A percentile compares a stretch with the other conserved stretches of the same genome.
phyloP scores from a whole-genome alignment of 176 grass and related monocot species.

The Elaeis guineensis region DNA sequence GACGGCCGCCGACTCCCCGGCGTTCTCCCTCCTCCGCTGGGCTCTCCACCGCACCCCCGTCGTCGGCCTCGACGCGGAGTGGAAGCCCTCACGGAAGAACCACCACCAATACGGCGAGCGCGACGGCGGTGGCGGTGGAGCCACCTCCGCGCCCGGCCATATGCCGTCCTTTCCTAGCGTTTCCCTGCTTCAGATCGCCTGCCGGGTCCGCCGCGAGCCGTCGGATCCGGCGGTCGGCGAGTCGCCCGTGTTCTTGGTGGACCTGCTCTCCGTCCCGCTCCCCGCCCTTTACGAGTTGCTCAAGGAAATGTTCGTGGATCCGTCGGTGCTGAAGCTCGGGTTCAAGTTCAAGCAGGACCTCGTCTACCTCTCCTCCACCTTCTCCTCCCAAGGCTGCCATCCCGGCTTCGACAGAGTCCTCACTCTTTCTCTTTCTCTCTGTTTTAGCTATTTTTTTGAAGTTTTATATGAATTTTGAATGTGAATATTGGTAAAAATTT shows the following conservation, averaged over 20 bases:
- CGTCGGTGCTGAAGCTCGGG: constrained; percentile 56
- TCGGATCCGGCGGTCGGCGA: constrained; percentile 12
- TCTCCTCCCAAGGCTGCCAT: constrained; percentile 41
- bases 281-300: constrained; percentile 49
- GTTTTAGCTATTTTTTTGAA: background rate
- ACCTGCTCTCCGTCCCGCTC: constrained; percentile 60
- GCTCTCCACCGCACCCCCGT: constrained; percentile 34
- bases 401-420: constrained; percentile 55
- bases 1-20: constrained; percentile 22
- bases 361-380: constrained; percentile 73
- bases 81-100: constrained; percentile 71
- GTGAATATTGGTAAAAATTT: too few relatives aligned
- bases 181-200: constrained; percentile 70
- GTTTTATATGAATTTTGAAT: too few relatives aligned
- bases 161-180: constrained; percentile 44
- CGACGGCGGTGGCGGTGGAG: background rate
- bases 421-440: background rate
- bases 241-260: constrained; percentile 57
- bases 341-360: constrained; percentile 95
- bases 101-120: background rate
- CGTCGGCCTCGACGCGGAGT: constrained; percentile 82
- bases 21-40: constrained; percentile 33
- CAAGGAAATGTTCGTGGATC: constrained; percentile 59
- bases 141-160: background rate
- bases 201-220: constrained; percentile 11